Base-by-base conservation (phyloP, 2,329 filamentous ascomycete genomes). In the Fusarium sp. region DNA sequence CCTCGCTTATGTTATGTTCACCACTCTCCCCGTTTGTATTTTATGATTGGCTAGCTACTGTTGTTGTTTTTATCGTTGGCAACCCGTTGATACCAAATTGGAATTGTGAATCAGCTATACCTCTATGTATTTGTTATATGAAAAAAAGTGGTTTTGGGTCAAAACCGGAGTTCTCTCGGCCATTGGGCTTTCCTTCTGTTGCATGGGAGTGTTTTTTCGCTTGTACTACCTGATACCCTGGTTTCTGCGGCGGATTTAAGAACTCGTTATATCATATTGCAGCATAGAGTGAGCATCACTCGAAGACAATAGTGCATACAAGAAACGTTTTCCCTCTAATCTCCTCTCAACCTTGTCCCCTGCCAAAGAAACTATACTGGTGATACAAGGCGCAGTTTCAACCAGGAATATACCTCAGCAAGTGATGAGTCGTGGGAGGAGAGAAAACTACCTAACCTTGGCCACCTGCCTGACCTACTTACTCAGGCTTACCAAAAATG, bases 41-140 rank as follows among this genome's bases (percentile, higher is more conserved):
- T 30, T 41, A 54, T 27, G 51, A 47, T 57, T 53, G 47, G 43
- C n/a, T 45, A 42, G 46, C 37, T 56, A 23, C 40, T 37, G 8
- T 18, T 53, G 25, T 40, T 46, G 32, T 27, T 59, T 66, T 50
- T 70, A 43, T 58, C 23, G 30, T 50, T 47, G 49, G 57, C n/a
- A 58, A 25, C 27, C 42, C 34, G 42, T 54, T 71, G 68, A 69
- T 71, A 69, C 68, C 64, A 71, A 62, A 71, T 69, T 71, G 68
- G 56, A 69, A 64, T 69, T 61, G 59, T 45, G 53, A 55, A 45
- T 57, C 57, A 56, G 21, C 46, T 43, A 58, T 57, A 27, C 58
- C 41, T 53, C 37, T 46, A 41, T 41, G 23, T 56, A 42, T 63
- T 53, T 71, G 49, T 56, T 40, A n/a, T 63, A 42, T 30, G 46